phyloP scores from a whole-genome alignment of 208 protist species.

The Leishmania braziliensis region DNA sequence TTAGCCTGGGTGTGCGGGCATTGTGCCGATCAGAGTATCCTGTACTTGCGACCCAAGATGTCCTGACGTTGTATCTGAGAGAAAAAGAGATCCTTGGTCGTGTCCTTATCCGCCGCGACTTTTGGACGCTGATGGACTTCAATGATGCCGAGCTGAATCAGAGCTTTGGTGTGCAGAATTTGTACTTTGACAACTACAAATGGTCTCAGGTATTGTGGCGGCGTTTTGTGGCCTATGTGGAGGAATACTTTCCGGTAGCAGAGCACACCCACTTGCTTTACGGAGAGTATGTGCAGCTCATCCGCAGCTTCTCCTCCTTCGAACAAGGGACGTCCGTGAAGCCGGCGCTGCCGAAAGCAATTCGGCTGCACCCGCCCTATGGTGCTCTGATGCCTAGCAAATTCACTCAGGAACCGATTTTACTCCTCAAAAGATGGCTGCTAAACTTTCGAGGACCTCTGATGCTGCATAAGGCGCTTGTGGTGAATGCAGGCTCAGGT shows the following conservation, averaged over 20 bases:
- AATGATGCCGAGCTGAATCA: slow-evolving; percentile 88
- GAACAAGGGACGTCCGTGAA: slow-evolving; percentile 62
- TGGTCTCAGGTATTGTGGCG: slow-evolving; percentile 91
- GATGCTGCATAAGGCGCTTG: slow-evolving; percentile 69
- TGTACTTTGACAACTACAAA: slow-evolving; percentile 92
- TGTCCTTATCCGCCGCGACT: slow-evolving; percentile 83
- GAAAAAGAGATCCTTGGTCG: slow-evolving; percentile 67
- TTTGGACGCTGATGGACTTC: slow-evolving; percentile 87
- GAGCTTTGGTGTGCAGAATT: slow-evolving; percentile 89
- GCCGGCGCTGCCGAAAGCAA: slow-evolving; percentile 49
- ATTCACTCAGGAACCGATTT: slow-evolving; percentile 66
- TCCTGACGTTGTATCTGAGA: slow-evolving; percentile 39
- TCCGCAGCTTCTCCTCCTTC: slow-evolving; percentile 80
- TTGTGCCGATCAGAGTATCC: slow-evolving; percentile 75
- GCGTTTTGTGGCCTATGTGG: slow-evolving; percentile 82
- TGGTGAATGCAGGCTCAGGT: slow-evolving; percentile 60
- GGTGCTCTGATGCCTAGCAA: slow-evolving; percentile 54
- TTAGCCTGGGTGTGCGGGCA: slow-evolving; percentile 47
- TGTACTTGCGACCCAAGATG: slow-evolving; percentile 48
- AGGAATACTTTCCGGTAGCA: slow-evolving; percentile 80
- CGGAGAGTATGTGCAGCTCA: slow-evolving; percentile 76
- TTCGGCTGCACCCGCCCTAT: slow-evolving; percentile 75
- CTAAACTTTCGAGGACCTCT: slow-evolving; percentile 66
- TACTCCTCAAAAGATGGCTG: slow-evolving; percentile 79
- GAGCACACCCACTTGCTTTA: slow-evolving; percentile 86